Evolutionary conservation across 164 flowering plant genomes (phyloP).

Genomic region (Piper betle): DNA sequence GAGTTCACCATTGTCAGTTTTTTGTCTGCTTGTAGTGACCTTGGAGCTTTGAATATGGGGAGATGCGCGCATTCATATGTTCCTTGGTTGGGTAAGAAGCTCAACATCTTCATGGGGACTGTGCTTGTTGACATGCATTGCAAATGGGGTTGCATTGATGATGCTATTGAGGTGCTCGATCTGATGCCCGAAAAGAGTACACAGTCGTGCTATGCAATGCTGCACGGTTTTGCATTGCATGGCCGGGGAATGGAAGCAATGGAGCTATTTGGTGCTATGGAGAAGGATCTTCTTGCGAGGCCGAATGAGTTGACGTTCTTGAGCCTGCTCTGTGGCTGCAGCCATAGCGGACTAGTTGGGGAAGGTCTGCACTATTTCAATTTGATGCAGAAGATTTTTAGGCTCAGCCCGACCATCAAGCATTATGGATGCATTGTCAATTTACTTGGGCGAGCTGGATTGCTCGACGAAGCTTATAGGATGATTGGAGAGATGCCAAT

Average conservation of each 20-base stretch:
- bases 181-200: slow-evolving; percentile 5
- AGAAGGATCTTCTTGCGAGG: slow-evolving; percentile 2
- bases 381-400: slow-evolving; percentile 4
- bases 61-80: slow-evolving; percentile 13
- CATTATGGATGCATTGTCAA: slow-evolving; percentile 14
- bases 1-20: slow-evolving; percentile 1
- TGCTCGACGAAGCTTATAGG: slow-evolving; percentile 2
- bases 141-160: slow-evolving; percentile 10
- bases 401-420: slow-evolving; percentile 4
- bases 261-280: slow-evolving; percentile 7
- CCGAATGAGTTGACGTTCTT: slow-evolving; percentile 8
- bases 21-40: slow-evolving; percentile 5
- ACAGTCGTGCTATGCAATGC: slow-evolving; percentile 13
- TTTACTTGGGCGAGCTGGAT: slow-evolving; percentile 8
- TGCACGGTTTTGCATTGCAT: slow-evolving; percentile 13
- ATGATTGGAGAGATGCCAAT: slow-evolving; percentile 6
- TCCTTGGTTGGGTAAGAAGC: neutral
- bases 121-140: slow-evolving; percentile 13
- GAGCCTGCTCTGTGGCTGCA: slow-evolving; percentile 7
- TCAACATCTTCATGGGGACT: slow-evolving; percentile 7
- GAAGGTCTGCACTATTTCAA: slow-evolving; percentile 3
- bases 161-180: slow-evolving; percentile 10
- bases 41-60: slow-evolving; percentile 13
- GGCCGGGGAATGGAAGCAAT: slow-evolving; percentile 8
- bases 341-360: slow-evolving; percentile 5